A percentile compares a stretch with the other conserved stretches of the same genome.
phyloP scores from a whole-genome alignment of 306 rosid genomes.

The Clitoria ternatea region DNA sequence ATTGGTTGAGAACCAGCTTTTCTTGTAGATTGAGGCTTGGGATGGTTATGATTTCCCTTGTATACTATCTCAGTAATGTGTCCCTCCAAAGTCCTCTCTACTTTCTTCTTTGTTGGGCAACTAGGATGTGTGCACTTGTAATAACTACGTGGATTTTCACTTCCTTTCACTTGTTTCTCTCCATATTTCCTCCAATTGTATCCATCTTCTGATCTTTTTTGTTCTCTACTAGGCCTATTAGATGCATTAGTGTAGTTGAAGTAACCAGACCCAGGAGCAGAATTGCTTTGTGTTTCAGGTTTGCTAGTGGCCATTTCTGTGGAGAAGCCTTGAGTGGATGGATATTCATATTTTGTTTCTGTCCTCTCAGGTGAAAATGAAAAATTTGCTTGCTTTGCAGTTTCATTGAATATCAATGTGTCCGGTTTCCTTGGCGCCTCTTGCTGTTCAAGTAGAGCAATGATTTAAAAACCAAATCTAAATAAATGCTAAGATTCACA shows the following conservation, averaged over 20 bases:
- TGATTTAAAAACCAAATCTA: background rate
- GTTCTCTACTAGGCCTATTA: constrained; percentile 37
- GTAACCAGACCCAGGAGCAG: constrained; percentile 15
- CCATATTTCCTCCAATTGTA: constrained; percentile 85
- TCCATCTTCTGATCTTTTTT: constrained; percentile 58
- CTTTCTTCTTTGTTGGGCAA: constrained; percentile 72
- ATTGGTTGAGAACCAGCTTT: constrained; percentile 29
- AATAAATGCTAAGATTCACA: background rate
- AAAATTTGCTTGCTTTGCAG: constrained; percentile 17
- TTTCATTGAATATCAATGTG: constrained; percentile 33
- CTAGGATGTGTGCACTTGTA: constrained; percentile 57
- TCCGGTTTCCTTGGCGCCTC: constrained; percentile 27
- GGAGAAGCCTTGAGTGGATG: constrained; percentile 19
- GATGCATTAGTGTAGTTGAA: constrained; percentile 3
- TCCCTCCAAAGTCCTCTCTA: constrained; percentile 74
- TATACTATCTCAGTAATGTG: constrained; percentile 68
- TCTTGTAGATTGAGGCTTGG: constrained; percentile 48
- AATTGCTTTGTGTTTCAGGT: constrained; percentile 15
- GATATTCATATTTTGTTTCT: constrained; percentile 9
- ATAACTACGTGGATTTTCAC: constrained; percentile 73
- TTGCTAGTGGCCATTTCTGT: constrained; percentile 25
- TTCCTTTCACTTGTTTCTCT: constrained; percentile 71
- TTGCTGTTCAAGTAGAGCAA: constrained; percentile 26
- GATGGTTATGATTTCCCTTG: constrained; percentile 73
- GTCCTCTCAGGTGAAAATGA: background rate